Conservation (phyloP, 2,329 filamentous ascomycete genomes). For the Alternaria novae-zelandiae region DNA sequence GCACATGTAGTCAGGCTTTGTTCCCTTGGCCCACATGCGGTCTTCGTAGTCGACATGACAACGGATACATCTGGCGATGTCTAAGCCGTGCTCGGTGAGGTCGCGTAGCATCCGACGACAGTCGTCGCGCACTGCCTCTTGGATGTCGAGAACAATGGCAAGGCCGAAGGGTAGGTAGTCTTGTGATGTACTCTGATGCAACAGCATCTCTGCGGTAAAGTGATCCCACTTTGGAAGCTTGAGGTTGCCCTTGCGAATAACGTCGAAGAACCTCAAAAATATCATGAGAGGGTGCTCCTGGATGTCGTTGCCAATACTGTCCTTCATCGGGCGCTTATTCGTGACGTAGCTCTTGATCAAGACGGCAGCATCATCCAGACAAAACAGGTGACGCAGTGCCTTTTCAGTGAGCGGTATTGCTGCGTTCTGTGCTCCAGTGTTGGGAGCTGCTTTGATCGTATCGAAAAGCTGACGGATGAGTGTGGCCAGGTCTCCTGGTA, state of each 20-base stretch:
- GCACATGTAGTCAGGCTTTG: slow-evolving; percentile 28
- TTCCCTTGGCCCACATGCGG: slow-evolving; percentile 15
- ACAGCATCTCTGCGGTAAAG: slow-evolving; percentile 16
- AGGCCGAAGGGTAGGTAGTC: slow-evolving; percentile 24
- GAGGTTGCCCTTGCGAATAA: slow-evolving; percentile 6
- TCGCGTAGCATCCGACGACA: slow-evolving; percentile 5
- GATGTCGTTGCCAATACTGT: neutral
- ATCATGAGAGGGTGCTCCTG: neutral
- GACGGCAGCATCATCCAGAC: slow-evolving; percentile 5
- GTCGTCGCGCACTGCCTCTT: slow-evolving; percentile 3
- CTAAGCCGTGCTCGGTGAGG: slow-evolving; percentile 7
- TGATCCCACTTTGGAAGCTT: slow-evolving; percentile 15
- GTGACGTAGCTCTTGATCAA: neutral
- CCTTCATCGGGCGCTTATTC: neutral
- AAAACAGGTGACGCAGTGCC: slow-evolving; percentile 9
- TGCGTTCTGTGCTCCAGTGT: neutral
- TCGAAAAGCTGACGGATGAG: slow-evolving; percentile 8
- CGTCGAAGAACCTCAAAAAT: slow-evolving; percentile 19
- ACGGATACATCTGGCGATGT: slow-evolving; percentile 14
- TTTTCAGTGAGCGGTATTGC: neutral
- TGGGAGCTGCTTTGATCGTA: neutral
- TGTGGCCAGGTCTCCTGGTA: neutral
- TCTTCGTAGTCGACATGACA: slow-evolving; percentile 25
- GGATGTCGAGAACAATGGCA: slow-evolving; percentile 19
- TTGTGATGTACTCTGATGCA: neutral